Percentiles rank a stretch among this genome's conserved stretches.
These are phyloP conservation scores for Alternaria sp. DNA, from an alignment of 2,329 filamentous ascomycete genomes.

Conservation along the genomic window DNA sequence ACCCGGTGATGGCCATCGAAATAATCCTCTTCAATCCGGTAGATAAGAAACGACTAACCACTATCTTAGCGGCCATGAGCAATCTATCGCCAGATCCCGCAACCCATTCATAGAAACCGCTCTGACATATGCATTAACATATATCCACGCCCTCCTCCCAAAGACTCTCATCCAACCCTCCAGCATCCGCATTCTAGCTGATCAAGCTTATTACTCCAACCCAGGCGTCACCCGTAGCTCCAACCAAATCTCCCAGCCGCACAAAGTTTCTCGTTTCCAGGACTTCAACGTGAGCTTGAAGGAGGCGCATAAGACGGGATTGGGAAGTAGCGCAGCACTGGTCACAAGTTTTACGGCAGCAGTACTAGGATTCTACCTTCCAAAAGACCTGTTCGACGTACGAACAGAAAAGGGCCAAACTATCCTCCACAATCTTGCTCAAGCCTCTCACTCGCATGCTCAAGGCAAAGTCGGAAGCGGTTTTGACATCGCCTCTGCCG, in stretches of 20 bases:
- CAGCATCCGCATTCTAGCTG: conserved; percentile 86
- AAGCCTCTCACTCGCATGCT: conserved; percentile 91
- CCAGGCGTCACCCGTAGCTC: conserved; percentile 27
- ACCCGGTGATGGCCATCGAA: not conserved
- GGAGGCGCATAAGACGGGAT: conserved; percentile 90
- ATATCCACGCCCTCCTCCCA: conserved; percentile 65
- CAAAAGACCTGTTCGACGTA: conserved; percentile 64
- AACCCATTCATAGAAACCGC: conserved; percentile 96
- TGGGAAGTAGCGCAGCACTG: conserved; percentile 92
- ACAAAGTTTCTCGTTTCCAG: conserved; percentile 67
- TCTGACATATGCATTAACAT: conserved; percentile 85
- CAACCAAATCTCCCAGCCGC: conserved; percentile 3
- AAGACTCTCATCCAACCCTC: conserved; percentile 69
- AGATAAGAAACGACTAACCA: not conserved
- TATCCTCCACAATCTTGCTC: conserved; percentile 88
- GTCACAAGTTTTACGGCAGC: conserved; percentile 86
- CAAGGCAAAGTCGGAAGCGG: conserved; percentile 97
- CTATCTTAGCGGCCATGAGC: conserved; percentile 41
- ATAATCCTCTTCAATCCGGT: not conserved
- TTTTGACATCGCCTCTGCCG: conserved; percentile 92
- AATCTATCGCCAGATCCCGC: conserved; percentile 55
- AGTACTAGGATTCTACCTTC: conserved; percentile 78
- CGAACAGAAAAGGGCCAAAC: conserved; percentile 61
- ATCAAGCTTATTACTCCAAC: conserved; percentile 93
- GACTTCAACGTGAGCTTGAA: conserved; percentile 78